These are phyloP conservation scores for Phaeotremella fagi DNA, from an alignment of 768 basidiomycete genomes.

Conservation along the genomic window DNA sequence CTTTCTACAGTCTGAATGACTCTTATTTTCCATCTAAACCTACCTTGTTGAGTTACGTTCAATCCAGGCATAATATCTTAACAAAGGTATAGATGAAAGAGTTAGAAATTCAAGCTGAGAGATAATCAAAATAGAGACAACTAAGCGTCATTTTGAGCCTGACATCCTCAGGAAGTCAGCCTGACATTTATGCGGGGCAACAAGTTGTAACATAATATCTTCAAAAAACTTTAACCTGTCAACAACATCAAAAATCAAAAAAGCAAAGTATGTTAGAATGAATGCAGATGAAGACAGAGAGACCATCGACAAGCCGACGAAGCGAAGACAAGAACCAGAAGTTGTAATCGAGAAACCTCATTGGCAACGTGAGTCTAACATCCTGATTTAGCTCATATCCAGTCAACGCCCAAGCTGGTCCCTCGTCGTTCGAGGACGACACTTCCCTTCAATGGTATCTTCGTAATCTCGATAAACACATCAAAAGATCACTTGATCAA, in stretches of 20 bases:
- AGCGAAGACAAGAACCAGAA: not conserved
- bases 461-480: constrained; percentile 15
- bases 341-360: not conserved
- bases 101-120: not conserved
- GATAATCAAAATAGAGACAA: too few species aligned
- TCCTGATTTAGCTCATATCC: not conserved
- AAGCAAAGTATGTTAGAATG: not conserved
- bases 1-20: not conserved
- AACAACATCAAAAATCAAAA: not conserved
- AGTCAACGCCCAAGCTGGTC: not conserved
- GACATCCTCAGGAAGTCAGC: not conserved
- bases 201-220: not conserved
- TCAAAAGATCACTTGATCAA: constrained; percentile 3
- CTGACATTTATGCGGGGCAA: not conserved
- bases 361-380: not conserved
- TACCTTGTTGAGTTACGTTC: constrained; percentile 28
- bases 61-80: constrained; percentile 34
- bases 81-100: not conserved
- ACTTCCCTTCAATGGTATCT: constrained; percentile 7
- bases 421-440: not conserved
- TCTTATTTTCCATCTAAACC: not conserved
- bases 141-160: not conserved
- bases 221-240: not conserved
- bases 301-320: not conserved
- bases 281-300: not conserved